Base-by-base conservation (phyloP, 2,329 filamentous ascomycete genomes). In the Didymella glomerata region DNA sequence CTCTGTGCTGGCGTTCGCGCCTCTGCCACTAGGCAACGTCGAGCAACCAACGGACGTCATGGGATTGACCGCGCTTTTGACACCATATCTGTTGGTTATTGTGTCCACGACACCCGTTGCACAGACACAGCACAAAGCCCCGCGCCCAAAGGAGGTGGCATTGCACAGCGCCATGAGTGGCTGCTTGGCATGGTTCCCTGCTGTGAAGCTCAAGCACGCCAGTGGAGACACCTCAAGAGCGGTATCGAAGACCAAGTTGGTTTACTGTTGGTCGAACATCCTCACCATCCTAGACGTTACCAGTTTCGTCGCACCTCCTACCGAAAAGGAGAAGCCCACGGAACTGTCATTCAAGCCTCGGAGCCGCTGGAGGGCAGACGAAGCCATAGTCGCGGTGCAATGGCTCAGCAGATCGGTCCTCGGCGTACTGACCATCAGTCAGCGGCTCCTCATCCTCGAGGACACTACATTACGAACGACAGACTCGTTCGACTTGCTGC, bases 201-300 rank as follows among this genome's bases (percentile, higher is more conserved):
- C 93, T 2, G 95, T 99, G 45, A 95, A 91, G 72, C 82, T 99
- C 42, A 98, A 98, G 76, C 86, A 87, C 16, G 85, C 87, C 10
- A 88, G 92, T 9, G 81, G 86, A 1, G 83, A 85, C 46, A 87
- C 86, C 0, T 88, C 87, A 5, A 90, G 88, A 68, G 85, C 88
- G 8, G 83, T 89, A 10, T 93, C 91, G 18, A 90, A 88, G 71
- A 90, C 90, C 36, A 98, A 99, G 76, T 84, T 99, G 18, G 94
- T 92, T 0, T 99, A 99, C 79, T 97, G 93, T 77, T 99, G 95
- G 95, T 98, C 95, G 2, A 98, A 98, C 70, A 88, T 98, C n/a
- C 80, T 99, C 65, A 98, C 93, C 0, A 89, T 99, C 5, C 80
- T 99, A 24, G 95, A 99, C 64, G 87, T 98, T 11, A 88, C 94